These are phyloP conservation scores for Ceratocystiopsis minuta DNA, from an alignment of 2,329 filamentous ascomycete genomes.

Conservation along the genomic window DNA sequence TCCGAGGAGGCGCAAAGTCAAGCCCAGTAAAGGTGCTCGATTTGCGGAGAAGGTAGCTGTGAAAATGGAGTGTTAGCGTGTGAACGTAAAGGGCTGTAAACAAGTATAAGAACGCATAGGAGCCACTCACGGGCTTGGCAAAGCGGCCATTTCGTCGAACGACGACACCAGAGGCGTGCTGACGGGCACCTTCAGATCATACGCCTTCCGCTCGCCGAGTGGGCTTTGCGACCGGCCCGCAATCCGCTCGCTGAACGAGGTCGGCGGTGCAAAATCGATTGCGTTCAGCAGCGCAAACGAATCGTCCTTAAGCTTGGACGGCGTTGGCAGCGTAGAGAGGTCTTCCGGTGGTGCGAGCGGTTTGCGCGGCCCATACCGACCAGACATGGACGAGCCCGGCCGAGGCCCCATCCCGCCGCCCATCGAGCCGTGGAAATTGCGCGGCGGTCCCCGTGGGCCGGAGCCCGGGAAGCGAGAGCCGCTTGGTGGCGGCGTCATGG, in stretches of 20 bases:
- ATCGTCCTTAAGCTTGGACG: conserved; percentile 69
- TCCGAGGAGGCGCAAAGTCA: conserved; percentile 64
- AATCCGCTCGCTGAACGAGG: conserved; percentile 45
- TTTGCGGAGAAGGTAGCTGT: conserved; percentile 53
- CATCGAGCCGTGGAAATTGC: conserved; percentile 28
- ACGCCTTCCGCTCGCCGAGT: conserved; percentile 48
- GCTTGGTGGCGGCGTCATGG: conserved; percentile 82
- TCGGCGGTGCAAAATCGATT: conserved; percentile 74
- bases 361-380: conserved; percentile 25
- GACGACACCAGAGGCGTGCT: conserved; percentile 66
- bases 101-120: not conserved
- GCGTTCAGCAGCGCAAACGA: conserved; percentile 49
- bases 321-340: conserved; percentile 65
- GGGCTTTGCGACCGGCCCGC: conserved; percentile 51
- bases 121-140: conserved; percentile 75
- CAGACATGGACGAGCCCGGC: conserved; percentile 17
- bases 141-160: conserved; percentile 68
- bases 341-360: conserved; percentile 52
- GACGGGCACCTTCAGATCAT: conserved; percentile 51
- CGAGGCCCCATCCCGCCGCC: conserved; percentile 26
- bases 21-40: conserved; percentile 61
- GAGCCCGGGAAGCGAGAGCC: conserved; percentile 25
- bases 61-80: not conserved
- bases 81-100: not conserved
- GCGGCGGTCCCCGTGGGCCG: conserved; percentile 15